Percentiles rank a stretch among this genome's conserved stretches.
These are phyloP conservation scores for Musa balbisiana DNA, from an alignment of 202 grass and related monocot genomes.

Conservation along the genomic window DNA sequence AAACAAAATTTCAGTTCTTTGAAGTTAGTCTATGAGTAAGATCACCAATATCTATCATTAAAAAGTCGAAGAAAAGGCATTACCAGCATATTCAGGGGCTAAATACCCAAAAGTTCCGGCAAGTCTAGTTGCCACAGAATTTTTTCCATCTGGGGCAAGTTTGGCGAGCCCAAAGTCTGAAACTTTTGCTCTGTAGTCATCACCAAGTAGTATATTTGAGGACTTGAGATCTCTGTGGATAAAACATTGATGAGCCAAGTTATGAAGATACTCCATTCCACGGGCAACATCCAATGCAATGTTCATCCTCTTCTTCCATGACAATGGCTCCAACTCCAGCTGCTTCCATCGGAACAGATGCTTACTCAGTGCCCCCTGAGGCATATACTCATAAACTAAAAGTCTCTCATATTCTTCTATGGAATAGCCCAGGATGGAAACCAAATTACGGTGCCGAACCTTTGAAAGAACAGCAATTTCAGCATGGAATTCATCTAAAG, in stretches of 20 bases:
- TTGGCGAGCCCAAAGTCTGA: conserved; percentile 84
- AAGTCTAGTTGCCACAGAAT: conserved; percentile 73
- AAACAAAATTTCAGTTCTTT: too few relatives aligned
- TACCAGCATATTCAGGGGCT: conserved; percentile 95
- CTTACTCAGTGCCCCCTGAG: conserved; percentile 72
- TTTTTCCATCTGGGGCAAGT: conserved; percentile 72
- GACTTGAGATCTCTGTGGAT: conserved; percentile 98
- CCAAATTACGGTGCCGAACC: conserved; percentile 76
- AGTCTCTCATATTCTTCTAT: conserved; percentile 69
- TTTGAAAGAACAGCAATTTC: conserved; percentile 84
- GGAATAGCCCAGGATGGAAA: conserved; percentile 65
- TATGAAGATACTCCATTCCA: conserved; percentile 94
- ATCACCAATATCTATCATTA: too few relatives aligned
- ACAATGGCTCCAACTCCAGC: conserved; percentile 52
- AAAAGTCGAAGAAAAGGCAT: not conserved
- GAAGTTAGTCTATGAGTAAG: too few relatives aligned
- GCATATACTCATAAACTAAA: conserved; percentile 91
- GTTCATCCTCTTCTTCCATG: conserved; percentile 88
- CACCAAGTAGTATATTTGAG: conserved; percentile 76
- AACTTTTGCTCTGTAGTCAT: conserved; percentile 91
- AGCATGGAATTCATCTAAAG: conserved; percentile 72
- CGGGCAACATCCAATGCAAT: conserved; percentile 84
- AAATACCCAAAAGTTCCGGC: conserved; percentile 96
- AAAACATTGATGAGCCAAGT: conserved; percentile 62
- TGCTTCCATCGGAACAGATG: conserved; percentile 82